A percentile compares a stretch with the other conserved stretches of the same genome.
These are phyloP conservation scores for Komagataella phaffii DNA, from an alignment of 805 yeast species.

Conservation along the genomic window DNA sequence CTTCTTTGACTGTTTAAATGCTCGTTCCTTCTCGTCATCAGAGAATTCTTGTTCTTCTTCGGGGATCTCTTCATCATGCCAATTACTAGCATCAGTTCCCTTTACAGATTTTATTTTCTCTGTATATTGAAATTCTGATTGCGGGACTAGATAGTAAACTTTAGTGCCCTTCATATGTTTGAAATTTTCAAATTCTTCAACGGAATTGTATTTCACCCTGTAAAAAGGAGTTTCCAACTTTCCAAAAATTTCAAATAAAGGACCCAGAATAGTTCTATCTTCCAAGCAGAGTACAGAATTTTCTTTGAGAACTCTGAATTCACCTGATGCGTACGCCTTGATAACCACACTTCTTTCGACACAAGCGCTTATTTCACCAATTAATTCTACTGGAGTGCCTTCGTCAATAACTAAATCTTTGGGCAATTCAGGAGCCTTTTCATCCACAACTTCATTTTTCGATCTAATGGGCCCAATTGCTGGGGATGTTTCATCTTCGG, in stretches of 20 bases:
- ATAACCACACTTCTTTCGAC: slow-evolving; percentile 66
- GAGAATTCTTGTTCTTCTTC: slow-evolving; percentile 91
- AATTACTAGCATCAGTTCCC: slow-evolving; percentile 92
- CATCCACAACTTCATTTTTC: slow-evolving; percentile 64
- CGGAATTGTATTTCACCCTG: slow-evolving; percentile 50
- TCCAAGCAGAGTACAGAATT: slow-evolving; percentile 69
- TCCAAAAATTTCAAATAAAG: slow-evolving; percentile 82
- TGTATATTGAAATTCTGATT: slow-evolving; percentile 68
- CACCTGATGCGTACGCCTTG: slow-evolving; percentile 68
- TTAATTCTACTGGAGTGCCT: slow-evolving; percentile 51
- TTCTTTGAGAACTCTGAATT: slow-evolving; percentile 69
- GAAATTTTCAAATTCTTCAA: slow-evolving; percentile 33
- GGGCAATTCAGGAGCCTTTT: slow-evolving; percentile 54
- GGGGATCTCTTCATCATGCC: slow-evolving; percentile 88
- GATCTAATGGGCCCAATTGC: slow-evolving; percentile 59
- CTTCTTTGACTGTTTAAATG: slow-evolving; percentile 50
- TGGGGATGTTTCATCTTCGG: slow-evolving; percentile 15
- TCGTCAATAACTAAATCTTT: slow-evolving; percentile 44
- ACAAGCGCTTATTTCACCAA: slow-evolving; percentile 57
- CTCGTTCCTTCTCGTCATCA: slow-evolving; percentile 83
- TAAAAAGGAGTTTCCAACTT: slow-evolving; percentile 72
- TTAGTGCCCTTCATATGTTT: slow-evolving; percentile 35
- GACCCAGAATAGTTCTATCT: slow-evolving; percentile 60
- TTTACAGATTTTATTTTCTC: slow-evolving; percentile 53
- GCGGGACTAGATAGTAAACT: slow-evolving; percentile 70